phyloP scores from a whole-genome alignment of 2,329 filamentous ascomycete genomes.

The Chrysoporthe austroafricana region DNA sequence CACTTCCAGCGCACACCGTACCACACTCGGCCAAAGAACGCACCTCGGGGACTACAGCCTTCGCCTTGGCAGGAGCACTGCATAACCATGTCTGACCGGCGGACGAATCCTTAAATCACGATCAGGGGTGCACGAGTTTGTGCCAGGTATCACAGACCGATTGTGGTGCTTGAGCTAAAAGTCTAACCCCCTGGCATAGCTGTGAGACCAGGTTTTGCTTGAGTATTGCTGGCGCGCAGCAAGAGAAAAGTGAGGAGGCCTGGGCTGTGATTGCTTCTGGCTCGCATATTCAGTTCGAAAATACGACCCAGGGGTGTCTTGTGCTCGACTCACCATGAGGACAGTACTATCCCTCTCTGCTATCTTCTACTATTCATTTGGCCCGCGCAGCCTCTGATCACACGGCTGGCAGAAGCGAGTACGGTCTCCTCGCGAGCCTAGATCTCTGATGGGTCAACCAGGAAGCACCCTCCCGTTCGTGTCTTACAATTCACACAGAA shows the following conservation, averaged over 20 bases:
- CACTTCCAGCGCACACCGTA: neutral
- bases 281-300: neutral
- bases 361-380: neutral
- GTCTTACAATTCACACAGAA: neutral
- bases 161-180: neutral
- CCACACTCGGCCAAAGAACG: neutral
- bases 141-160: conserved; percentile 1
- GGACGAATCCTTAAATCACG: neutral
- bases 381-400: neutral
- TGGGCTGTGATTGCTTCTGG: too few species aligned
- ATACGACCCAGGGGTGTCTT: neutral
- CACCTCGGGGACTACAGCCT: neutral
- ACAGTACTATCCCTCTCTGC: neutral
- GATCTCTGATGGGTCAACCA: neutral
- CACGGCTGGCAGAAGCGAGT: neutral
- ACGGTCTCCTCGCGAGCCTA: neutral
- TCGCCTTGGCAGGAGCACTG: conserved; percentile 2
- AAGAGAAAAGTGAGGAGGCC: neutral
- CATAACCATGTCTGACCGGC: neutral
- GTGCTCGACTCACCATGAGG: neutral
- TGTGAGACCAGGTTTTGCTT: neutral
- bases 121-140: conserved; percentile 1
- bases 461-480: neutral
- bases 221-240: neutral
- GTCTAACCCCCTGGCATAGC: neutral